Conservation (phyloP, 768 basidiomycete genomes). For the Termitomyces sp. region DNA sequence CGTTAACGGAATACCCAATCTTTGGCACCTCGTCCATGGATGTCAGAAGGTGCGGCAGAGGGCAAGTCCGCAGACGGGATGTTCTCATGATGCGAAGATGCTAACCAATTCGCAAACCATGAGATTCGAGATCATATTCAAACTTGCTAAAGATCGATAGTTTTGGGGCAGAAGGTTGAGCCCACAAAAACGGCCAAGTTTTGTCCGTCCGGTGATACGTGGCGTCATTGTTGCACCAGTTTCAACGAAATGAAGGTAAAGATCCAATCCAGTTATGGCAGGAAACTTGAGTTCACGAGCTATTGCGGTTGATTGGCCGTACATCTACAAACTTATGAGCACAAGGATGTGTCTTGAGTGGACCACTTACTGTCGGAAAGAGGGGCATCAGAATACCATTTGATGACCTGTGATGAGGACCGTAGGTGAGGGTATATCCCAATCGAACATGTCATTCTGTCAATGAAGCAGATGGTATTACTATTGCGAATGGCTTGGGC, state of each 20-base stretch:
- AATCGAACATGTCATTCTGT: constrained; percentile 52
- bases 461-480: constrained; percentile 58
- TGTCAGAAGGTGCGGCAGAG: constrained; percentile 30
- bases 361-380: constrained; percentile 52
- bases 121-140: constrained; percentile 82
- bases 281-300: constrained; percentile 81
- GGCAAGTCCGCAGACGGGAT: constrained; percentile 29
- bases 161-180: constrained; percentile 33
- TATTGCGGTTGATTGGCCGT: constrained; percentile 70
- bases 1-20: too few relatives aligned
- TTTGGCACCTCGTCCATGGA: constrained; percentile 47
- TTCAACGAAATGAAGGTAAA: constrained; percentile 67
- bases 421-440: constrained; percentile 51
- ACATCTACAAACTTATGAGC: constrained; percentile 43
- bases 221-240: constrained; percentile 52
- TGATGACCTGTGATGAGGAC: constrained; percentile 53
- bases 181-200: constrained; percentile 70
- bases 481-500: constrained; percentile 54
- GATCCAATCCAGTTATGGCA: constrained; percentile 66
- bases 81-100: constrained; percentile 37
- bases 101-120: constrained; percentile 70
- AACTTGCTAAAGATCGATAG: constrained; percentile 70
- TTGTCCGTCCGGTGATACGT: constrained; percentile 76
- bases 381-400: constrained; percentile 74
- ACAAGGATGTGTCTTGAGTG: not conserved